Conservation (phyloP, 495 filamentous ascomycete species). For the Annulohypoxylon bovei region DNA sequence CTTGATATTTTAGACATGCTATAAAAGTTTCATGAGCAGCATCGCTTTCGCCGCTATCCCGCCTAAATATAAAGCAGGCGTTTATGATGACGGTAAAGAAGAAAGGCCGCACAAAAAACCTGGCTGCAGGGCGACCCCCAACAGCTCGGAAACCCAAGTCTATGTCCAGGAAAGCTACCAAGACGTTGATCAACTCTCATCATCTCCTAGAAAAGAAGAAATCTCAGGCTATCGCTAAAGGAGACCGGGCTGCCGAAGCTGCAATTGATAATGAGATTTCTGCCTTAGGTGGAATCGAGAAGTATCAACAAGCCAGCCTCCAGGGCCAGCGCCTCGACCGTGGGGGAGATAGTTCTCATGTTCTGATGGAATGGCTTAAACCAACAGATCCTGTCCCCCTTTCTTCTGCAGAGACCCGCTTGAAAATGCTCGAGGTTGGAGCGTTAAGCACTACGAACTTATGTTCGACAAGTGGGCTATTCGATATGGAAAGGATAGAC, state of each 20-base stretch:
- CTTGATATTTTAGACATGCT: background rate
- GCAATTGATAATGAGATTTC: slow-evolving; percentile 64
- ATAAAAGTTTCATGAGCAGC: background rate
- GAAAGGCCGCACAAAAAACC: slow-evolving; percentile 54
- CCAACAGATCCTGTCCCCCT: slow-evolving; percentile 45
- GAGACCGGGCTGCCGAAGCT: slow-evolving; percentile 66
- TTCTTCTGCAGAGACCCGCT: slow-evolving; percentile 46
- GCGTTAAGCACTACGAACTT: slow-evolving; percentile 86
- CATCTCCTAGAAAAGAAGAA: slow-evolving; percentile 84
- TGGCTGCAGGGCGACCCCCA: slow-evolving; percentile 78
- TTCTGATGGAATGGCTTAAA: slow-evolving; percentile 87
- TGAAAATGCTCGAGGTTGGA: slow-evolving; percentile 87
- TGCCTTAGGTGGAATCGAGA: slow-evolving; percentile 77
- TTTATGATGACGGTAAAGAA: slow-evolving; percentile 45
- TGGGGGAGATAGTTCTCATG: slow-evolving; percentile 88
- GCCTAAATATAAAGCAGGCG: slow-evolving; percentile 26
- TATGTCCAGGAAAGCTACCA: slow-evolving; percentile 81
- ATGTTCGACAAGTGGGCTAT: slow-evolving; percentile 73
- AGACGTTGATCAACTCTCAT: slow-evolving; percentile 82
- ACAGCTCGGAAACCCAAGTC: slow-evolving; percentile 58
- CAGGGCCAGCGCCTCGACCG: slow-evolving; percentile 83
- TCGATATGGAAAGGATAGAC: slow-evolving; percentile 88
- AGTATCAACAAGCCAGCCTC: slow-evolving; percentile 90
- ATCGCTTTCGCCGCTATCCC: background rate
- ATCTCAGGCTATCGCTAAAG: slow-evolving; percentile 70